A percentile compares a stretch with the other conserved stretches of the same genome.
These are phyloP conservation scores for Proliferodiscus dingleyae DNA, from an alignment of 2,329 filamentous ascomycete species.

Conservation along the genomic window DNA sequence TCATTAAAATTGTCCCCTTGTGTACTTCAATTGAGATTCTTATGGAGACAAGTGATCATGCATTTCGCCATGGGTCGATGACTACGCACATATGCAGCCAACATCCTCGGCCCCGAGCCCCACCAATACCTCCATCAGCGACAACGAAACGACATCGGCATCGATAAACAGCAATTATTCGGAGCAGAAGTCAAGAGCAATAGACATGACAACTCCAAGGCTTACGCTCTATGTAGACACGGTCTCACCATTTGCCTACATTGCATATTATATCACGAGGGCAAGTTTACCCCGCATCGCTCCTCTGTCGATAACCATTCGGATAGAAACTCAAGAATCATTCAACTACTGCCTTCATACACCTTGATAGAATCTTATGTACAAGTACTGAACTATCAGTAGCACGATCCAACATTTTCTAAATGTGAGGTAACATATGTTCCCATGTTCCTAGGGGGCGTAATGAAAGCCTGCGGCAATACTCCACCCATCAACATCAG, in stretches of 20 bases:
- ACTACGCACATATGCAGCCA: no score
- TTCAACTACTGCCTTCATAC: no score
- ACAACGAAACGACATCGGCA: no score
- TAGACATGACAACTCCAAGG: conserved; percentile 17
- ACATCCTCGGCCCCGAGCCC: no score
- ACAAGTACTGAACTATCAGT: background rate
- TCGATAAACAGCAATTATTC: no score
- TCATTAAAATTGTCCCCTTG: no score
- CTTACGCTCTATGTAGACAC: conserved; percentile 56
- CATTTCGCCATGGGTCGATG: no score
- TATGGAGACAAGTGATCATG: no score
- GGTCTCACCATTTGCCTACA: conserved; percentile 55
- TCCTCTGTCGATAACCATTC: background rate
- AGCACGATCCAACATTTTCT: conserved; percentile 53
- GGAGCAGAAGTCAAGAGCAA: no score
- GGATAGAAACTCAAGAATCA: no score
- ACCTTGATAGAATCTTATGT: background rate
- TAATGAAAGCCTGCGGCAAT: conserved; percentile 53
- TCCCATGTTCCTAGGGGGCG: conserved; percentile 54
- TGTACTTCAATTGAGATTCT: no score
- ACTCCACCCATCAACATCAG: conserved; percentile 50
- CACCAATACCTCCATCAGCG: no score
- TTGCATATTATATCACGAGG: conserved; percentile 51
- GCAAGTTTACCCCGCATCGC: conserved; percentile 35
- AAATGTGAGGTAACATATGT: conserved; percentile 50